phyloP scores from a whole-genome alignment of 306 rosid genomes.

The Castanopsis chinensis region DNA sequence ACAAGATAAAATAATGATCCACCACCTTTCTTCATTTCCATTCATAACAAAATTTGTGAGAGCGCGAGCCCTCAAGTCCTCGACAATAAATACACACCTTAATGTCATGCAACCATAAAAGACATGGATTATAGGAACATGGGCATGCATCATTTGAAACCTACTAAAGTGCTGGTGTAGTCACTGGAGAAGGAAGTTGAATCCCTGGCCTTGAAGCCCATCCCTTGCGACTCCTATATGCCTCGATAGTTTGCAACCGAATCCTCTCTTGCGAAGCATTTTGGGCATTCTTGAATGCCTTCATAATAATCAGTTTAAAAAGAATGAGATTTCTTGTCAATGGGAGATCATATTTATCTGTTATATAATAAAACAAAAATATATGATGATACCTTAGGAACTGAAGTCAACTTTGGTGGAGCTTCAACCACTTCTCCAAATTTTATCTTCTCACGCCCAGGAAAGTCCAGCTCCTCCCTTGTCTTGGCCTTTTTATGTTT shows the following conservation, averaged over 20 bases:
- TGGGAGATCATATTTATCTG: not conserved
- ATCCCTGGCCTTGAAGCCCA: constrained; percentile 87
- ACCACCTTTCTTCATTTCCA: not conserved
- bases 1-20: not conserved
- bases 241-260: constrained; percentile 77
- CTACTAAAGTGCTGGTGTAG: constrained; percentile 20
- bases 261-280: constrained; percentile 81
- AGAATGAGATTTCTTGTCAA: not conserved
- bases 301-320: constrained; percentile 14
- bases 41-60: not conserved
- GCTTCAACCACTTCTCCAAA: constrained; percentile 94
- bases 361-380: constrained; percentile 10
- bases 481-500: constrained; percentile 53
- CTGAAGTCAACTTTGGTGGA: constrained; percentile 67
- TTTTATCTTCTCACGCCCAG: constrained; percentile 63
- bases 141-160: constrained; percentile 5
- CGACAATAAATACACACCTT: not conserved
- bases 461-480: constrained; percentile 55
- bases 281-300: constrained; percentile 63
- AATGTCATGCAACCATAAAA: not conserved
- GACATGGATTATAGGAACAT: not conserved
- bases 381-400: constrained; percentile 59
- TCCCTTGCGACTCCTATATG: constrained; percentile 70
- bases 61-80: not conserved
- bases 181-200: constrained; percentile 42